Evolutionary conservation across 2,329 filamentous ascomycete species (phyloP), one percentile per base, ranked within the genome.

Genomic region (Achaetomium macrosporum): DNA sequence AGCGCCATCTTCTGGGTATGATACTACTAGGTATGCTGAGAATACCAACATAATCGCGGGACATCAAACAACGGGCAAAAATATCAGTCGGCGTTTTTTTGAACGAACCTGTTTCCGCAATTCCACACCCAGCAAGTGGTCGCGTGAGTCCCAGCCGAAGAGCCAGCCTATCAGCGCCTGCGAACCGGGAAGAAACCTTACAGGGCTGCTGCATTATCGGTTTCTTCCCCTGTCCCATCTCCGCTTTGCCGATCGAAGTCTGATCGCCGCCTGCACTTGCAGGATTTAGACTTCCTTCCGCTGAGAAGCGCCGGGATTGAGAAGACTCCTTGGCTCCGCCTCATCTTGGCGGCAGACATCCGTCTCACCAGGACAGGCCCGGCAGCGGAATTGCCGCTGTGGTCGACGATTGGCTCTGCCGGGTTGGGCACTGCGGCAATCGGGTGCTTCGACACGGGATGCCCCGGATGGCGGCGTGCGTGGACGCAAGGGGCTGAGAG

Each of bases 311-410:
- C 25, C 12, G 15, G 42, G 37, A 44, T n/a, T 13, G 13, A 11
- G 12, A 13, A 39, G 16, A n/a, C 16, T 33, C 42, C 39, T 10
- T 17, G 12, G 30, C 17, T 45, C 15, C 36, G 31, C 36, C 13
- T 15, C 6, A 7, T 25, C 51, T 53, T 53, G 48, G 52, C 51
- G 31, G 43, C 11, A 15, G 16, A n/a, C 8, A 15, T 5, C 36
- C 39, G 49, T 56, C 51, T 55, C 51, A 55, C 41, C 47, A 47
- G 51, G 42, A 29, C n/a, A 39, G n/a, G 13, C n/a, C 19, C 33
- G 42, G 54, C 35, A 40, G 16, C 50, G 11, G 19, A 16, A 31
- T 5, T 6, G n/a, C 29, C n/a, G 20, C 25, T 31, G 39, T 15
- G 46, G 15, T 15, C 19, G 17, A 41, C 25, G 42, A 51, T 47